phyloP scores from a whole-genome alignment of 805 yeast genomes.

The Metschnikowia noctiluminum region DNA sequence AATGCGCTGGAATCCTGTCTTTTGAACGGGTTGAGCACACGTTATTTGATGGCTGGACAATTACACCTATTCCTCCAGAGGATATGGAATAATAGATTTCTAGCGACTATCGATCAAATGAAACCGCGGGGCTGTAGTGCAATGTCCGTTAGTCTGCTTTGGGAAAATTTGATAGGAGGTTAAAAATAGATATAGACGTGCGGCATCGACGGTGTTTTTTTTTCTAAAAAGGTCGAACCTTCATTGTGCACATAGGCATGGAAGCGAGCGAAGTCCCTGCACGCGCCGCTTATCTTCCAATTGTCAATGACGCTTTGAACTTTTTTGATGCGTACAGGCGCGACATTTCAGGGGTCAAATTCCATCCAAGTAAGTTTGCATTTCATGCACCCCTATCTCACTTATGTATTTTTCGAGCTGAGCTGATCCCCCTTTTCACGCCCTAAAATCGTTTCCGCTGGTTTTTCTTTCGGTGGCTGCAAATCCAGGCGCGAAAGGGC shows the following conservation, averaged over 20 bases:
- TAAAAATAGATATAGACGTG: slow-evolving; percentile 13
- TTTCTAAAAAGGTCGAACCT: neutral
- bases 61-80: too few species aligned
- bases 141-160: slow-evolving; percentile 1
- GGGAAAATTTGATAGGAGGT: neutral
- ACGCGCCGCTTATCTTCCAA: neutral
- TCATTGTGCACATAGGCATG: neutral
- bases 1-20: neutral
- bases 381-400: neutral
- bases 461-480: neutral
- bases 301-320: neutral
- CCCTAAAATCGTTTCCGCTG: neutral
- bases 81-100: too few species aligned
- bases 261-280: slow-evolving; percentile 1
- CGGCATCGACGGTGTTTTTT: slow-evolving; percentile 7
- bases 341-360: neutral
- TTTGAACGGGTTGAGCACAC: neutral
- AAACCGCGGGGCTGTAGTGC: neutral
- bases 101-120: too few species aligned
- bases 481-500: neutral
- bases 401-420: neutral
- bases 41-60: neutral
- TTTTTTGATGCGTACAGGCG: too few species aligned
- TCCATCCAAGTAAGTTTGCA: neutral
- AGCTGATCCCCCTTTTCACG: neutral